Conservation (phyloP, 2,329 filamentous ascomycete genomes). For the Pleomassaria siparia region DNA sequence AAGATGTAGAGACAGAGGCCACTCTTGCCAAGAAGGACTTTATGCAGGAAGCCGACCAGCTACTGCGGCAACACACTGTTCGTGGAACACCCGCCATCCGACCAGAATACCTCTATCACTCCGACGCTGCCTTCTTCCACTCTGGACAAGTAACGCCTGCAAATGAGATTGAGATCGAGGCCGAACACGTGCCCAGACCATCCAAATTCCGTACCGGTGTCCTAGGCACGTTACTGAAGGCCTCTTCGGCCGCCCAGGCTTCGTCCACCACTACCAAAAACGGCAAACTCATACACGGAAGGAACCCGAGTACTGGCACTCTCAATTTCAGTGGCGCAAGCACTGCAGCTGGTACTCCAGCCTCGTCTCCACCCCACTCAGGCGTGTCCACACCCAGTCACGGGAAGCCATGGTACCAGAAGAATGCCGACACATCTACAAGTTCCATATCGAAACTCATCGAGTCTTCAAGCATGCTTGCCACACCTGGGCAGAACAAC, state of each 20-base stretch:
- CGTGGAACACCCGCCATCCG: constrained; percentile 17
- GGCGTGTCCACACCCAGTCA: constrained; percentile 45
- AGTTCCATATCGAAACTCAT: constrained; percentile 48
- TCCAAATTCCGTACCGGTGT: constrained; percentile 72
- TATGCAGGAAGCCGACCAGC: constrained; percentile 45
- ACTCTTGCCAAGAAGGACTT: constrained; percentile 18
- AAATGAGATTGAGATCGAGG: constrained; percentile 53
- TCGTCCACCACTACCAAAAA: constrained; percentile 10
- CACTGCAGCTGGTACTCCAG: constrained; percentile 39
- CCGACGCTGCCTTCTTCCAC: constrained; percentile 23
- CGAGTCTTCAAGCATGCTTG: constrained; percentile 48
- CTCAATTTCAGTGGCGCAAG: constrained; percentile 34
- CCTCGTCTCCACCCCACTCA: constrained; percentile 45
- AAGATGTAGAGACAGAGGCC: constrained; percentile 28
- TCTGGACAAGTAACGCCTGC: constrained; percentile 54
- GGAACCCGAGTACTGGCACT: constrained; percentile 26
- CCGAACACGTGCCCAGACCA: constrained; percentile 67
- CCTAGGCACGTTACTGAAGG: constrained; percentile 69
- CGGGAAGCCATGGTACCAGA: constrained; percentile 41
- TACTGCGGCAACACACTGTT: constrained; percentile 38
- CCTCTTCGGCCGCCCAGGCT: constrained; percentile 17
- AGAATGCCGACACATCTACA: constrained; percentile 39
- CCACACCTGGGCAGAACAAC: constrained; percentile 43
- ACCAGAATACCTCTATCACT: constrained; percentile 36
- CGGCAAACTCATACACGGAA: constrained; percentile 20